A percentile compares a stretch with the other conserved stretches of the same genome.
These are phyloP conservation scores for Penicillium macrosclerotiorum DNA, from an alignment of 495 filamentous ascomycete species.

Conservation along the genomic window DNA sequence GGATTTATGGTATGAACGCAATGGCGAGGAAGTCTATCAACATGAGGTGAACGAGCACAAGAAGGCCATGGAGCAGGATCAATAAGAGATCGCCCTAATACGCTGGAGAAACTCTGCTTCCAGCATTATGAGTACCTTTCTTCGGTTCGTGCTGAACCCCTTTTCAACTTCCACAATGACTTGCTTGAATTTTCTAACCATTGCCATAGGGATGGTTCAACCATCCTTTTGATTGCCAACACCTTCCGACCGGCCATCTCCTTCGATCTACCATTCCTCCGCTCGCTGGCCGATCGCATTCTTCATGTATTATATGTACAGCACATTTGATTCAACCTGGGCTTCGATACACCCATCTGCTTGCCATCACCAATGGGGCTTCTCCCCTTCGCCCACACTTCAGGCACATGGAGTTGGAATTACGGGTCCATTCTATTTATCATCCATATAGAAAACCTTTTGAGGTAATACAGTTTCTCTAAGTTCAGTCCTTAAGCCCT, in stretches of 20 bases:
- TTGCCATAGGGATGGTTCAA: background rate
- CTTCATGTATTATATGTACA: slow-evolving; percentile 30
- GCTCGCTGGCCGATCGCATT: slow-evolving; percentile 26
- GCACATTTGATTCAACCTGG: slow-evolving; percentile 14
- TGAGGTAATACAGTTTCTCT: background rate
- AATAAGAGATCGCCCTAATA: background rate
- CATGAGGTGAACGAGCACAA: slow-evolving; percentile 27
- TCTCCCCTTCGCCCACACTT: background rate
- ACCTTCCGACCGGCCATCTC: background rate
- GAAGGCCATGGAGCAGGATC: slow-evolving; percentile 7
- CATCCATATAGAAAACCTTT: background rate
- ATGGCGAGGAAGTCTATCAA: slow-evolving; percentile 31
- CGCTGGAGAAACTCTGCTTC: background rate
- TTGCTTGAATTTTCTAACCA: background rate
- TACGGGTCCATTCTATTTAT: too few relatives aligned
- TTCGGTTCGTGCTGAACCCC: too few relatives aligned
- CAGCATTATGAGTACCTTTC: background rate
- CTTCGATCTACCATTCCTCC: slow-evolving; percentile 8
- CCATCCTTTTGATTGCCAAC: background rate
- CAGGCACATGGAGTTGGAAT: background rate
- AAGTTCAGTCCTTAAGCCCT: too few relatives aligned
- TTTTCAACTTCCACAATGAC: too few relatives aligned
- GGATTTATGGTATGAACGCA: slow-evolving; percentile 39
- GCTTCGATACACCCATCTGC: slow-evolving; percentile 1
- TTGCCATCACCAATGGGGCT: background rate